Evolutionary conservation across 495 filamentous ascomycete genomes (phyloP).

Genomic region (Chaetomium cochliodes): DNA sequence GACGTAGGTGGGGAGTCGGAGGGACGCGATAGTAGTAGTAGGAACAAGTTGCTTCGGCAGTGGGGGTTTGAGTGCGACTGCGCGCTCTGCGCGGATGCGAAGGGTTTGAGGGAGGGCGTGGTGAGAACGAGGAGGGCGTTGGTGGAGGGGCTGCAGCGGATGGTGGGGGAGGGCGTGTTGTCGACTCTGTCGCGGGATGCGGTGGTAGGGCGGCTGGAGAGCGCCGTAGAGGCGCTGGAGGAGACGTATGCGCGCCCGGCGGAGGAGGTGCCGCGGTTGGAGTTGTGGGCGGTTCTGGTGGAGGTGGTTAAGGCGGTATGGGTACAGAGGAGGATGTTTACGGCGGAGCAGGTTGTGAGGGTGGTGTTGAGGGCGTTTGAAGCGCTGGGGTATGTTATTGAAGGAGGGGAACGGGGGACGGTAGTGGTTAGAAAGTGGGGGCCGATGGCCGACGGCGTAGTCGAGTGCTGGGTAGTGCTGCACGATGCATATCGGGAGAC

Average conservation of each 20-base stretch:
- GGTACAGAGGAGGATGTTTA: conserved; percentile 26
- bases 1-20: conserved; percentile 11
- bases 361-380: conserved; percentile 35
- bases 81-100: neutral
- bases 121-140: neutral
- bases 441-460: conserved; percentile 29
- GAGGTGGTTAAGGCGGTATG: conserved; percentile 41
- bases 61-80: conserved; percentile 44
- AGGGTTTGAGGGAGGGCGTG: neutral
- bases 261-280: conserved; percentile 36
- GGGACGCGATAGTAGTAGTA: neutral
- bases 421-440: conserved; percentile 48
- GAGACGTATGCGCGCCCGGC: conserved; percentile 37
- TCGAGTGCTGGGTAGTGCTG: conserved; percentile 43
- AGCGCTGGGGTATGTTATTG: conserved; percentile 45
- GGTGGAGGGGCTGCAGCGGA: neutral
- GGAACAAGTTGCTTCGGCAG: conserved; percentile 25
- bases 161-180: neutral
- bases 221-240: conserved; percentile 26
- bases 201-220: conserved; percentile 24
- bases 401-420: conserved; percentile 30
- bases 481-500: conserved; percentile 31
- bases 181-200: neutral
- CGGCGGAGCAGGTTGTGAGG: conserved; percentile 23
- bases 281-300: conserved; percentile 39